These are phyloP conservation scores for Picea mariana DNA, from an alignment of 83 land plant genomes.

Conservation along the genomic window DNA sequence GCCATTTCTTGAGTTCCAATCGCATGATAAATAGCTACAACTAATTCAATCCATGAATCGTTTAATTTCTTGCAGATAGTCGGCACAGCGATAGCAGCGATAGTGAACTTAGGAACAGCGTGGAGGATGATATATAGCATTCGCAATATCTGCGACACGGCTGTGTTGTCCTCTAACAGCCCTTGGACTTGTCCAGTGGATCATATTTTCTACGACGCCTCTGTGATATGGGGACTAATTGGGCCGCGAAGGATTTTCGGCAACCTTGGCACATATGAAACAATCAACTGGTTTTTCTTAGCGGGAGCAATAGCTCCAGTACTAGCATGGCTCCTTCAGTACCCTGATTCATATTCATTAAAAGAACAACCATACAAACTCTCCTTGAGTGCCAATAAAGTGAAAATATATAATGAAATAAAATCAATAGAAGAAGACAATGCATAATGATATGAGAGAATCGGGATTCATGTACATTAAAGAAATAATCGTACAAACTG, in stretches of 20 bases:
- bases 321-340: slow-evolving; percentile 50
- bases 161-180: too few relatives aligned
- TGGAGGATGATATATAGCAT: slow-evolving; percentile 36
- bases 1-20: too few relatives aligned
- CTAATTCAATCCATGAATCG: not conserved
- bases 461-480: too few relatives aligned
- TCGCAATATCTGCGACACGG: too few relatives aligned
- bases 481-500: too few relatives aligned
- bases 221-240: slow-evolving; percentile 69
- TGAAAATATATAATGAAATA: too few relatives aligned
- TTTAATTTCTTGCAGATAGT: slow-evolving; percentile 21
- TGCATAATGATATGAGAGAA: too few relatives aligned
- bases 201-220: slow-evolving; percentile 61
- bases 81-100: slow-evolving; percentile 59
- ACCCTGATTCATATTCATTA: too few relatives aligned
- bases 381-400: too few relatives aligned
- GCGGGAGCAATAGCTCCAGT: slow-evolving; percentile 55
- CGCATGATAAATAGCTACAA: too few relatives aligned
- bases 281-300: slow-evolving; percentile 46
- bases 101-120: slow-evolving; percentile 39
- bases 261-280: slow-evolving; percentile 38
- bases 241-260: slow-evolving; percentile 67
- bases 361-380: too few relatives aligned
- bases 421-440: too few relatives aligned
- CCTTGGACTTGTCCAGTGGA: slow-evolving; percentile 79